Evolutionary conservation across 805 yeast species (phyloP), one percentile per base, ranked within the genome.

Genomic region (Saccharomycopsis fermentans): DNA sequence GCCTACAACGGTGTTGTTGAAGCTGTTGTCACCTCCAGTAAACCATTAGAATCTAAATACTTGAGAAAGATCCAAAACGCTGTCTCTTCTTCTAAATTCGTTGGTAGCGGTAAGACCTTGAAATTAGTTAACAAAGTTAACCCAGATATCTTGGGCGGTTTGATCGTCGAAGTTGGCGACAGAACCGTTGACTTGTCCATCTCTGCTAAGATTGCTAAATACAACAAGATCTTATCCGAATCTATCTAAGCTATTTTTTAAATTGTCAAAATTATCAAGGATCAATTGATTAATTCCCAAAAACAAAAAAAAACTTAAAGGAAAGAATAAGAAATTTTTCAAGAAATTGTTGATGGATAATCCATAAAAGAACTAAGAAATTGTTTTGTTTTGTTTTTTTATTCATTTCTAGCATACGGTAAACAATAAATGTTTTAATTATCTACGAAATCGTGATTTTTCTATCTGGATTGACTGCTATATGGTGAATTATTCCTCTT

Each of bases 121-220:
- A 86, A 86, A 78, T 77, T 94, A 67, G 76, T 82, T 66, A 92
- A 90, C 80, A 79, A 78, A 64, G 87, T 92, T 63, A 84, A 90
- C 77, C 89, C 96, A 64, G 94, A 87, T 65, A 88, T 94, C 71
- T 80, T 88, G 73, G 99, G 99, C 71, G 99, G 99, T 69, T 82
- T 94, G 73, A 77, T 94, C 66, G 96, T 94, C 62, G 96, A 91
- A 76, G 89, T 94, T 68, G 97, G 92, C 70, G 99, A 92, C 79
- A 89, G 86, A 75, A 91, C 98, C 63, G 96, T 90, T 68, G 99
- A 94, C 77, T 81, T 92, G 73, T 86, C 96, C 61, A 82, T 94
- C 66, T 79, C 91, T 61, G 74, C 87, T 70, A 90, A 86, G 81
- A 83, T 94, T 71, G 78, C 87, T 73, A 90, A 82, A 77, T 84